phyloP scores from a whole-genome alignment of 2,329 filamentous ascomycete species.

The Leptosphaerulina australis region DNA sequence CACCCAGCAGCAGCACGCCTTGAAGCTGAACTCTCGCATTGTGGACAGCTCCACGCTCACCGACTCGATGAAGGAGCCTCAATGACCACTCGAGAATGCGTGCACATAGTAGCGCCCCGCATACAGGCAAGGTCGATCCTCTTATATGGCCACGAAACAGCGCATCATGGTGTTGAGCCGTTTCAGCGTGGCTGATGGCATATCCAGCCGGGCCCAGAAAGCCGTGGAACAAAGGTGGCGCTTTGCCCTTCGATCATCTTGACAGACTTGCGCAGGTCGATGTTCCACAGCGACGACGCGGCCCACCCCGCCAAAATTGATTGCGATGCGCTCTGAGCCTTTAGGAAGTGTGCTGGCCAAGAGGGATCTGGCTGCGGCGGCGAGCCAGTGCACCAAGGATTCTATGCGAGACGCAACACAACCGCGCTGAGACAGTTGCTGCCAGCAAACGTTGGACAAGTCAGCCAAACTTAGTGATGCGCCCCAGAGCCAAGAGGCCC shows the following conservation, averaged over 20 bases:
- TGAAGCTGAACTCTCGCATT: conserved; percentile 8
- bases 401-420: conserved; percentile 22
- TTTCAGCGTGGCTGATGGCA: conserved; percentile 35
- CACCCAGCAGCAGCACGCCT: conserved; percentile 17
- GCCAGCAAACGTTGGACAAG: conserved; percentile 30
- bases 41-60: conserved; percentile 16
- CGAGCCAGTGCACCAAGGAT: conserved; percentile 7
- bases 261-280: conserved; percentile 6
- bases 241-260: conserved; percentile 10
- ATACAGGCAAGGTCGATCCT: conserved; percentile 19
- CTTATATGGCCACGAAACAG: conserved; percentile 14
- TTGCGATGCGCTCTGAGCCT: conserved; percentile 16
- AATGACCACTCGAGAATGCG: conserved; percentile 13
- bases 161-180: conserved; percentile 42
- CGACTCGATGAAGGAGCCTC: conserved; percentile 15
- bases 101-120: conserved; percentile 14
- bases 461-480: conserved; percentile 25
- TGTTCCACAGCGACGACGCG: conserved; percentile 10
- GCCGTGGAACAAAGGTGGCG: conserved; percentile 17
- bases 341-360: conserved; percentile 11
- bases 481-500: conserved; percentile 24
- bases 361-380: conserved; percentile 17
- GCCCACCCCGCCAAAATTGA: conserved; percentile 16
- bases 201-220: conserved; percentile 21
- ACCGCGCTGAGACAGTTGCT: conserved; percentile 28